Evolutionary conservation across 805 yeast genomes (phyloP).

Genomic region (Barnettozyma californica): DNA sequence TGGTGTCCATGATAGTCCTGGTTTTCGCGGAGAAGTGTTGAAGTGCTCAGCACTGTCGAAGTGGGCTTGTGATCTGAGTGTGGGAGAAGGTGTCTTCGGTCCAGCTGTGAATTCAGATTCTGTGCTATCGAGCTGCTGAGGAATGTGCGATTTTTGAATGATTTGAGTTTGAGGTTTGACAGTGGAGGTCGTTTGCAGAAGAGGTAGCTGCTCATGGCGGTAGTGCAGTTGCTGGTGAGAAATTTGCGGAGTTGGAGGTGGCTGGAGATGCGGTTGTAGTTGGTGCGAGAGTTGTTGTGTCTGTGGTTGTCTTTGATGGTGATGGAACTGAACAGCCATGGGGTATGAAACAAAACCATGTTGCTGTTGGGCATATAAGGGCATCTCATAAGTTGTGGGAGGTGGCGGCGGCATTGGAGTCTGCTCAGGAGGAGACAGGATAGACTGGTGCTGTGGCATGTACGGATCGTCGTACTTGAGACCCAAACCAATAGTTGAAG

Average conservation of each 20-base stretch:
- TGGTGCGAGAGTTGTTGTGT: background rate
- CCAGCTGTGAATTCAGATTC: constrained; percentile 31
- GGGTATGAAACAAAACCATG: background rate
- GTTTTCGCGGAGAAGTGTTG: constrained; percentile 13
- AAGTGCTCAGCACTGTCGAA: constrained; percentile 12
- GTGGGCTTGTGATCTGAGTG: constrained; percentile 31
- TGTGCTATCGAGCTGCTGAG: constrained; percentile 18
- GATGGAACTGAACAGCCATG: background rate
- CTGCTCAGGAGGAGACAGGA: background rate
- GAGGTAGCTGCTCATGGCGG: background rate
- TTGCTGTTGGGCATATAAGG: background rate
- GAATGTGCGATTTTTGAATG: background rate
- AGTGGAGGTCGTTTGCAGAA: background rate
- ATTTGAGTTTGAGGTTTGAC: background rate
- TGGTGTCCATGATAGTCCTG: constrained; percentile 22
- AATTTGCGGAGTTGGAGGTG: background rate
- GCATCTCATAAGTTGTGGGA: background rate
- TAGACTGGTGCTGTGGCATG: constrained; percentile 2
- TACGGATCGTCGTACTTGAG: constrained; percentile 4
- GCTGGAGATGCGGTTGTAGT: background rate
- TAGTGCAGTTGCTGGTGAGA: background rate
- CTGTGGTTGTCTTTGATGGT: background rate
- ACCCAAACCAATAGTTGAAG: constrained; percentile 13
- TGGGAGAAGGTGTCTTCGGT: constrained; percentile 41
- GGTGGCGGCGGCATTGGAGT: background rate